These are phyloP conservation scores for Pichia scutulata DNA, from an alignment of 805 yeast genomes.

Conservation along the genomic window DNA sequence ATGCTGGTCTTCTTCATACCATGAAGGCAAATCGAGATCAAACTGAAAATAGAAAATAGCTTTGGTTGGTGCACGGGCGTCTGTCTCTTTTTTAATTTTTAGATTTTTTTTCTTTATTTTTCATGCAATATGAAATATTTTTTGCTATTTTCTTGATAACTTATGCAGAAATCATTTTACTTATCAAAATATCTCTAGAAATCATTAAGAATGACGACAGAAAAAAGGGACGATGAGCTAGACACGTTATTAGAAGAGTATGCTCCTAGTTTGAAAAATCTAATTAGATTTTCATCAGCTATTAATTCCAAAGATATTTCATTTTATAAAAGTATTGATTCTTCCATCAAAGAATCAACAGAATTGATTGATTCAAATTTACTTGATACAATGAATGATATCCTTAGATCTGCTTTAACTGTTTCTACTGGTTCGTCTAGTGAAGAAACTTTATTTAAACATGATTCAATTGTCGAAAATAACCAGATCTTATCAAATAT, in stretches of 20 bases:
- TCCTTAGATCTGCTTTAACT: conserved; percentile 27
- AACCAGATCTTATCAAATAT: conserved; percentile 60
- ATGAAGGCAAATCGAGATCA: background rate
- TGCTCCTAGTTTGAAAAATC: conserved; percentile 43
- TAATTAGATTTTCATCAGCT: conserved; percentile 60
- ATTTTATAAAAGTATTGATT: conserved; percentile 63
- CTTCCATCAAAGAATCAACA: conserved; percentile 33
- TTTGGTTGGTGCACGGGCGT: background rate
- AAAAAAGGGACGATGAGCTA: background rate
- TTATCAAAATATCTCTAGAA: background rate
- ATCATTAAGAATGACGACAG: background rate
- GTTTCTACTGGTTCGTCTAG: conserved; percentile 20
- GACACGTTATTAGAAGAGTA: conserved; percentile 20
- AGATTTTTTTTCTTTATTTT: background rate
- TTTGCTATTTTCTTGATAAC: too few species aligned
- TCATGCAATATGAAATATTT: background rate
- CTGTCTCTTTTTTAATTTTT: background rate
- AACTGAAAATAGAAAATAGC: background rate
- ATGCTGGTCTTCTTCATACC: background rate
- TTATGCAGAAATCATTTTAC: background rate
- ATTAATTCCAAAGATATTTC: conserved; percentile 75
- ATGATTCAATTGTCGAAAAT: conserved; percentile 31
- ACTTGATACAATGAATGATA: conserved; percentile 31
- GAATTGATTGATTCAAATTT: conserved; percentile 25
- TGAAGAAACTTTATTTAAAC: conserved; percentile 21